Base-by-base conservation (phyloP, 2,329 filamentous ascomycete species). In the Westerdykella aurantiaca region DNA sequence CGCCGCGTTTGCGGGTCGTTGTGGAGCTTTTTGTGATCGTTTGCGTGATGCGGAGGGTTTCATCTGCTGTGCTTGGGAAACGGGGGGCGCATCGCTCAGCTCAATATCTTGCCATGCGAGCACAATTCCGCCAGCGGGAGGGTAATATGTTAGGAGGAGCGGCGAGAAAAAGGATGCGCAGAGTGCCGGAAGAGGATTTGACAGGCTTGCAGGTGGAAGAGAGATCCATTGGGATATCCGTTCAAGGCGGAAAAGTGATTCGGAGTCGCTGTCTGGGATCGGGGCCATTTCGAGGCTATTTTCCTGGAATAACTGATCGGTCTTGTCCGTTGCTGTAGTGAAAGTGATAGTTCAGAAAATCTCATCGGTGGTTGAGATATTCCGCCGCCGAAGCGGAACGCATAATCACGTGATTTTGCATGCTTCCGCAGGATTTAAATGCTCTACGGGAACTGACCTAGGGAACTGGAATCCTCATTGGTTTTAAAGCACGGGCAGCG, bases 181-280 rank as follows among this genome's bases (percentile, higher is more conserved):
- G 48, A 85, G 77, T 46, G 81, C 84, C 54, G 85, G 82, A 51
- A 88, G 70, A 0, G 86, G 85, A 45, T 81, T 77, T 48, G 78
- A 74, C 68, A 87, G 85, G 37, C 83, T 83, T 33, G 80, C 72
- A 10, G 87, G 86, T 50, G 81, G 85, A 49, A 93, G 74, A 1
- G 85, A 80, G 50, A 90, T 77, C 69, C 87, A 90, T 56, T 95
- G 79, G 1, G 90, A 90, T 34, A 88, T 79, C 17, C 85, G 88
- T 59, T 91, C 84, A 22, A 81, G 79, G 63, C 82, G 82, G 69
- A 95, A 91, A 13, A 90, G 53, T 12, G 56, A 55, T 6, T n/a
- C 41, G 13, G 23, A 21, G 9, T 50, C 39, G 31, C 41, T 39
- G 6, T 39, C 39, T 11, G 41, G 31, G 4, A 56, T 51, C 21